Evolutionary conservation across 2,329 filamentous ascomycete species (phyloP), one percentile per base, ranked within the genome.

Genomic region (Pyrenophora graminea): DNA sequence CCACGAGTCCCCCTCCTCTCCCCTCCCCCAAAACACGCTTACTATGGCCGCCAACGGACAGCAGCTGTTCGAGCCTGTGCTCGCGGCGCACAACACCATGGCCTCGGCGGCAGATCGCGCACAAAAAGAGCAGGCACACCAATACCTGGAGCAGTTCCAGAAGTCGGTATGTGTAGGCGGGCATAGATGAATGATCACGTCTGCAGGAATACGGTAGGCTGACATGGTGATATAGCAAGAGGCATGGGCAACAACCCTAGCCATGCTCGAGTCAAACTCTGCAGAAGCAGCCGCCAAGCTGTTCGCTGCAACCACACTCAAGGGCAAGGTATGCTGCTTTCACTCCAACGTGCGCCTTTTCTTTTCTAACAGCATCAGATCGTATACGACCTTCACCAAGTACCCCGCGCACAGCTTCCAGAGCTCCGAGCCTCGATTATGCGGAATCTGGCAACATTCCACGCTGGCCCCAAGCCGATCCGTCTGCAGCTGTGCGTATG

Each of bases 291-390:
- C 96, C 73, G 90, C 90, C 21, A 94, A 94, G 73, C 80, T 99
- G 54, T 99, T 99, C 75, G 94, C 94, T 39, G 94, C 94, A 52
- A 97, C 93, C 39, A 99, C 94, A 45, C 80, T 99, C 69, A 96
- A 96, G 79, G 94, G 94, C 81, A 99, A 99, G 87, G 94, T 97
- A 80, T 61, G 78, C 63, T 37, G 30, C 51, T 47, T 34, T 13
- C 15, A 1, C 33, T 10, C 8, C 19, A 7, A 4, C 10, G 10
- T 13, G n/a, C 1, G 37, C 15, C 18, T 12, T 19, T 49, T 21
- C 51, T 30, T 21, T 36, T 42, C 66, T 73, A 46, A 70, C 54
- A 42, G 44, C 37, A 58, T 39, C 71, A 99, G 94, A 97, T 99
- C 64, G 92, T 92, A 61, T 99, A 96, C 75, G 94, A 99, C 77